Evolutionary conservation across 768 basidiomycete species (phyloP).

Genomic region (Lactarius pseudohatsudake): DNA sequence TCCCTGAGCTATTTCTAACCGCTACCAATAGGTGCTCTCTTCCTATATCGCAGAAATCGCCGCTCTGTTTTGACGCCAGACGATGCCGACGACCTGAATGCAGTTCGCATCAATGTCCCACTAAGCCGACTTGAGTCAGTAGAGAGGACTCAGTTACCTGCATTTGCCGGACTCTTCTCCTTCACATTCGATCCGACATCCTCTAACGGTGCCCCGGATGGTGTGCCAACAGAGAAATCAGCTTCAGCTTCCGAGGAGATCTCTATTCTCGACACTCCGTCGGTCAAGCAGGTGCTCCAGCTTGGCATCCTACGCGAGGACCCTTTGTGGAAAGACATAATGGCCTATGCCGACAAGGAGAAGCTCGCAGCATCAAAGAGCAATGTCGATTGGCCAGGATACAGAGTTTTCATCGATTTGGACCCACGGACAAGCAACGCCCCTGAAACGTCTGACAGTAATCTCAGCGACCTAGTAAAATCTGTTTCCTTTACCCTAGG

Average conservation of each 20-base stretch:
- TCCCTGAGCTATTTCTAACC: neutral
- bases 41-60: slow-evolving; percentile 46
- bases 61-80: slow-evolving; percentile 36
- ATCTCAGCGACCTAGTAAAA: slow-evolving; percentile 18
- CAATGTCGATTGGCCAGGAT: slow-evolving; percentile 21
- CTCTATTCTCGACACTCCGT: slow-evolving; percentile 7
- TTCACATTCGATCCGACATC: slow-evolving; percentile 23
- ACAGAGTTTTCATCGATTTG: slow-evolving; percentile 22
- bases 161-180: slow-evolving; percentile 29
- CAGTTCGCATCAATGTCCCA: slow-evolving; percentile 49
- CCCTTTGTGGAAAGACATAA: slow-evolving; percentile 11
- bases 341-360: slow-evolving; percentile 9
- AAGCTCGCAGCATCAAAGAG: slow-evolving; percentile 1
- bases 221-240: neutral
- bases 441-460: neutral
- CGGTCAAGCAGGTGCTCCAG: slow-evolving; percentile 27
- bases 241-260: neutral
- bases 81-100: slow-evolving; percentile 37
- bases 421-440: slow-evolving; percentile 7
- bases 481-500: slow-evolving; percentile 19
- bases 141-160: slow-evolving; percentile 28
- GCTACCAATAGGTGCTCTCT: slow-evolving; percentile 42
- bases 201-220: neutral
- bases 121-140: slow-evolving; percentile 40
- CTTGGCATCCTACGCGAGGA: slow-evolving; percentile 21